Evolutionary conservation across 768 basidiomycete genomes (phyloP), one percentile per base, ranked within the genome.

Genomic region (Tulasnella sp.): DNA sequence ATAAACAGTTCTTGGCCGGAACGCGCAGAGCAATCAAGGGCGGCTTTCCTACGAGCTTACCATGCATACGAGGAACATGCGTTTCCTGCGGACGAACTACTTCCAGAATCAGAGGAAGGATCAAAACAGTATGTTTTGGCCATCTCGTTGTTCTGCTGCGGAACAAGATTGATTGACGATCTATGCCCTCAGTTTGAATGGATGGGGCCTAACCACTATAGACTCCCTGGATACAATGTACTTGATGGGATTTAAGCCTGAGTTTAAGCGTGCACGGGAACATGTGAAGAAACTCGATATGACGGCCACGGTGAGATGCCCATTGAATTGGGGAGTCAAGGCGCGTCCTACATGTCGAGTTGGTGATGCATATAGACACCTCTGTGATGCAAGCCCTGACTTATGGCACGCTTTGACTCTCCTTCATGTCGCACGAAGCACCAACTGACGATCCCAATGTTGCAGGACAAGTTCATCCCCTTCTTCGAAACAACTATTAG

Each of bases 401-500:
- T n/a, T n/a, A n/a, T n/a, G n/a, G n/a, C n/a, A n/a, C n/a, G n/a
- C n/a, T n/a, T n/a, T n/a, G n/a, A n/a, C n/a, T n/a, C n/a, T n/a
- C n/a, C n/a, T n/a, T n/a, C n/a, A n/a, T n/a, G n/a, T n/a, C n/a
- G n/a, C n/a, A n/a, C n/a, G n/a, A 24, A n/a, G 32, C 11, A 54
- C 52, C 38, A 42, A 19, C 30, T 4, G 50, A 51, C 21, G 15
- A n/a, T 38, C 15, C 53, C 3, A 4, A 23, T 2, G 13, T 41
- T 70, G 69, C 41, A 61, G 54, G 11, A 7, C 42, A 30, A 9
- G n/a, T 26, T 34, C 32, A 55, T 61, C 7, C 83, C 83, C 1
- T 86, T 83, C 68, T 89, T 88, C 62, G 88, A 94, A 73, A 94
- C 90, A 0, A 81, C 86, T 43, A 96, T 96, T 62, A 82, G 93